phyloP scores from a whole-genome alignment of 2,329 filamentous ascomycete genomes.

The Fusarium sororula region DNA sequence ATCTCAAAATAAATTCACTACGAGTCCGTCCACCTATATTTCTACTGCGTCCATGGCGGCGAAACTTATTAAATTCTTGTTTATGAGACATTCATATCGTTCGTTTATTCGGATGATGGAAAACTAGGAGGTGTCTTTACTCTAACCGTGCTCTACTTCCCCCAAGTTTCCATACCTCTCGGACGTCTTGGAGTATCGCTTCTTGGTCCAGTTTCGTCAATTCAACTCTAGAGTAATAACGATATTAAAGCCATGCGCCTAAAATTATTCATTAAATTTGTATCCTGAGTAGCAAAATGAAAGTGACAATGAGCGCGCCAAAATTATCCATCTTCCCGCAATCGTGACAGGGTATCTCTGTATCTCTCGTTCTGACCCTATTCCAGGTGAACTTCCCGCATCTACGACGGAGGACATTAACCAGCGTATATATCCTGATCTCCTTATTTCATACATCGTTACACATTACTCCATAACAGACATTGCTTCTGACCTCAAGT shows the following conservation, averaged over 20 bases:
- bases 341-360: slow-evolving; percentile 13
- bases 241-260: neutral
- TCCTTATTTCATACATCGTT: slow-evolving; percentile 10
- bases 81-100: neutral
- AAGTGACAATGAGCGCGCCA: neutral
- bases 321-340: neutral
- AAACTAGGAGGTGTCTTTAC: neutral
- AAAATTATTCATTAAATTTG: neutral
- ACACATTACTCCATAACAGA: neutral
- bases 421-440: neutral
- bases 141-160: neutral
- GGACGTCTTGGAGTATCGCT: neutral
- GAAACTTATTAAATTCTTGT: neutral
- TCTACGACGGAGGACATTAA: slow-evolving; percentile 10
- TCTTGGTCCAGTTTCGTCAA: neutral
- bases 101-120: neutral
- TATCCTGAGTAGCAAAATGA: neutral
- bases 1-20: neutral
- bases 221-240: neutral
- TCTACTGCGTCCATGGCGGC: neutral
- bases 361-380: neutral
- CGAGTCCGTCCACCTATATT: neutral
- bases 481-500: slow-evolving; percentile 13
- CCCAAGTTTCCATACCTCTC: neutral
- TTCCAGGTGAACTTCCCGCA: slow-evolving; percentile 7